Conservation (phyloP, 169 alveolate genomes). For the Theileria annulata region DNA sequence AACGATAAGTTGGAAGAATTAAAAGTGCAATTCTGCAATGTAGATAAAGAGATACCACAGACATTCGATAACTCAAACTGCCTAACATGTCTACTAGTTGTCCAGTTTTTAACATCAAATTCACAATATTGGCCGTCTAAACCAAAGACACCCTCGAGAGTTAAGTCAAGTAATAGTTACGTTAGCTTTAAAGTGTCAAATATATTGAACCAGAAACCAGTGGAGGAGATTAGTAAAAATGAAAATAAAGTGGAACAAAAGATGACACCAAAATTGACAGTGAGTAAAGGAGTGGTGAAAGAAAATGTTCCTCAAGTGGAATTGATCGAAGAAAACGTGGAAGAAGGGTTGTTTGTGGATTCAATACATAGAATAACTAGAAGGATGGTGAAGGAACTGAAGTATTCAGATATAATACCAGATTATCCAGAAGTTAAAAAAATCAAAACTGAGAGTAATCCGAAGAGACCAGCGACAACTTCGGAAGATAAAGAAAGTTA, state of each 20-base stretch:
- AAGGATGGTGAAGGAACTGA: conserved; percentile 27
- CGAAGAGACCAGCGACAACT: not conserved
- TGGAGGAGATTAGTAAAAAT: not conserved
- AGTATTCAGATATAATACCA: conserved; percentile 8
- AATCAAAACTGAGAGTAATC: not conserved
- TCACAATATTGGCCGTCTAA: not conserved
- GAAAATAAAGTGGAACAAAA: not conserved
- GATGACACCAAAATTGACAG: not conserved
- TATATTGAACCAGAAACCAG: conserved; percentile 5
- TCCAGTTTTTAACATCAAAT: conserved; percentile 15
- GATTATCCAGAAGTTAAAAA: not conserved
- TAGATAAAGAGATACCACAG: not conserved
- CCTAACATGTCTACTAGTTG: conserved; percentile 2
- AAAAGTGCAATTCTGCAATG: conserved; percentile 1
- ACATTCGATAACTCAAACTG: conserved; percentile 9
- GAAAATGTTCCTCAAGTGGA: not conserved
- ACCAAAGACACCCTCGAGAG: not conserved
- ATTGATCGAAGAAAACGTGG: not conserved
- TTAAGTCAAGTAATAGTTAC: not conserved
- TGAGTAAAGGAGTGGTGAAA: not conserved
- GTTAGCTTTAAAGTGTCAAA: conserved; percentile 1
- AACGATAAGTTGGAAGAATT: not conserved
- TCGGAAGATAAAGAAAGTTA: not conserved
- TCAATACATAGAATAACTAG: conserved; percentile 23
- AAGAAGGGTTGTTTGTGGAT: conserved; percentile 13